A percentile compares a stretch with the other conserved stretches of the same genome.
Conservation (phyloP, 306 rosid genomes). For the Prosopis cineraria region DNA sequence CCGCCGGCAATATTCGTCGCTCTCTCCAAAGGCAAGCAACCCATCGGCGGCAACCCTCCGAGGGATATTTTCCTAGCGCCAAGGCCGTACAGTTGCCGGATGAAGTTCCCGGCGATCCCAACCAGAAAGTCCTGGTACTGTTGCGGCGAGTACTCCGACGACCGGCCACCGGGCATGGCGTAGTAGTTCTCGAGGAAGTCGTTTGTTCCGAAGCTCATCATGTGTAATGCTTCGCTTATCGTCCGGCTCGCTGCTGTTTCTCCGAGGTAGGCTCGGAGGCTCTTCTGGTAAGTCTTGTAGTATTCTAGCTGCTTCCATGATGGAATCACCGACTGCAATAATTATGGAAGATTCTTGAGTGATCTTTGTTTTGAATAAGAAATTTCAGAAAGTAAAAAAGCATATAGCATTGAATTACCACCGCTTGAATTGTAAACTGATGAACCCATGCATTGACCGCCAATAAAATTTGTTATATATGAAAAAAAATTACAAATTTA, state of each 20-base stretch:
- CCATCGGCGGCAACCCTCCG: constrained; percentile 96
- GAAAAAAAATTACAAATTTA: too few species aligned
- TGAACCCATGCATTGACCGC: too few species aligned
- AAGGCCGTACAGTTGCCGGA: constrained; percentile 53
- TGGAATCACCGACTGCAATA: constrained; percentile 80
- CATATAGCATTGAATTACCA: too few species aligned
- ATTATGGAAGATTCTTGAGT: not conserved
- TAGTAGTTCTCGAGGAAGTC: constrained; percentile 92
- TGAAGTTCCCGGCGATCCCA: constrained; percentile 66
- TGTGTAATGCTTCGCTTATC: constrained; percentile 58
- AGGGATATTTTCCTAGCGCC: constrained; percentile 89
- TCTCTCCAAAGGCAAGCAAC: constrained; percentile 90
- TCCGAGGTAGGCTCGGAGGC: constrained; percentile 57
- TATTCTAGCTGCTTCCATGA: constrained; percentile 76
- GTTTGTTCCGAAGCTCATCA: constrained; percentile 83
- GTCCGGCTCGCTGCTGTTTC: constrained; percentile 47
- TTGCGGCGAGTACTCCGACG: constrained; percentile 50
- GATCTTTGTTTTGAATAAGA: too few species aligned
- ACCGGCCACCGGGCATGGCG: constrained; percentile 47
- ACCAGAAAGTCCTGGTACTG: constrained; percentile 60
- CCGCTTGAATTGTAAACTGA: too few species aligned
- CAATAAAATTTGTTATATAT: too few species aligned
- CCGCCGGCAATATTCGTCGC: constrained; percentile 58
- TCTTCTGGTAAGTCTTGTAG: constrained; percentile 72
- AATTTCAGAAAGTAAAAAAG: too few species aligned